phyloP scores from a whole-genome alignment of 768 basidiomycete species.

The Gymnopilus dilepis region DNA sequence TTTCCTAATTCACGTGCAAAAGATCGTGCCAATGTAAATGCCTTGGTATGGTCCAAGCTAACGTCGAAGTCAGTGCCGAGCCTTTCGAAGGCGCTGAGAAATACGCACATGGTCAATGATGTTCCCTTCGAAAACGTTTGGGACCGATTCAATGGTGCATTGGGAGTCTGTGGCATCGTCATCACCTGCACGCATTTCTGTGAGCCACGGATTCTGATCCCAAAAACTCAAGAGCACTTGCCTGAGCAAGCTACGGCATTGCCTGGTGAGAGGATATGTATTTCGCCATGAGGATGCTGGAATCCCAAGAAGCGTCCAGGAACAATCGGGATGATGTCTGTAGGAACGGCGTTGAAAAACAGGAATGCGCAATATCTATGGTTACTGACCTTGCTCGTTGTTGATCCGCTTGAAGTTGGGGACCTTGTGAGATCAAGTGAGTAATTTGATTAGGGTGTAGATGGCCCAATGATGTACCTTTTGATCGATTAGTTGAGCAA shows the following conservation, averaged over 20 bases:
- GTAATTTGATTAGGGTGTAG: background rate
- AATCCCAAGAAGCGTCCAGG: slow-evolving; percentile 57
- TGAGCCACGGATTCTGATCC: too few species aligned
- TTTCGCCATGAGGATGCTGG: slow-evolving; percentile 56
- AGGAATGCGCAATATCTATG: background rate
- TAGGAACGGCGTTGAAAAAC: too few species aligned
- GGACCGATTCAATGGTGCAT: slow-evolving; percentile 61
- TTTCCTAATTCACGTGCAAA: slow-evolving; percentile 20
- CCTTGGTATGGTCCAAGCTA: slow-evolving; percentile 59
- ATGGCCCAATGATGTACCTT: slow-evolving; percentile 32
- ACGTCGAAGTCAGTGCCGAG: background rate
- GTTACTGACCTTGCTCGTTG: slow-evolving; percentile 37
- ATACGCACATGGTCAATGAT: slow-evolving; percentile 52
- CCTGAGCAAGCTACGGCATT: slow-evolving; percentile 44
- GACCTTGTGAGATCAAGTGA: slow-evolving; percentile 26
- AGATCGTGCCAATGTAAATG: slow-evolving; percentile 54
- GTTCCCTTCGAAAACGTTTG: slow-evolving; percentile 54
- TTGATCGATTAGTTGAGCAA: slow-evolving; percentile 54
- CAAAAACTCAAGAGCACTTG: slow-evolving; percentile 15
- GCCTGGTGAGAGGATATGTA: slow-evolving; percentile 52
- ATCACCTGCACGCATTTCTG: slow-evolving; percentile 38
- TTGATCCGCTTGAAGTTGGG: slow-evolving; percentile 46
- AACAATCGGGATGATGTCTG: slow-evolving; percentile 60
- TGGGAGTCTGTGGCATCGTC: slow-evolving; percentile 59
- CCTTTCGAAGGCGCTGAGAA: background rate